Conservation (phyloP, 2,329 filamentous ascomycete genomes). For the Immersiporthe knoxdaviesiana region DNA sequence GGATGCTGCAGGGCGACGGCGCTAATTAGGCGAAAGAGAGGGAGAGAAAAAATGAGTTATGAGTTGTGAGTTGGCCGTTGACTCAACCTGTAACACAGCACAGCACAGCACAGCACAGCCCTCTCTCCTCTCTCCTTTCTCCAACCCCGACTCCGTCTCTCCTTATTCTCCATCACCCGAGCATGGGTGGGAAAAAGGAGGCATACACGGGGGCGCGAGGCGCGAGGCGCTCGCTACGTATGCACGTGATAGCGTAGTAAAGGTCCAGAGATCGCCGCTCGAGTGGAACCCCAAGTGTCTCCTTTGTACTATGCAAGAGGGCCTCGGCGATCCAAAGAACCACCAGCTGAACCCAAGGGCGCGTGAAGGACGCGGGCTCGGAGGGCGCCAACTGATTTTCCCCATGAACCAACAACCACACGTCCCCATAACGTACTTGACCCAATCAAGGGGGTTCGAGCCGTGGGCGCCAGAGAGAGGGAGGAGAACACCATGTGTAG, state of each 20-base stretch:
- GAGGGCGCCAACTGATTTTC: neutral
- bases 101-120: neutral
- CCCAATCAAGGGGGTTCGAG: neutral
- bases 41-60: neutral
- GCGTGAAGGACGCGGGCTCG: neutral
- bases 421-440: conserved; percentile 1
- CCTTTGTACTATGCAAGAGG: too few relatives aligned
- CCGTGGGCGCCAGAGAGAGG: neutral
- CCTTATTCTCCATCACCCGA: neutral
- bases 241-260: neutral
- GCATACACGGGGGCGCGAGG: neutral
- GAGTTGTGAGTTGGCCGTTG: neutral
- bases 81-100: neutral
- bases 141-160: neutral
- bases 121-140: neutral
- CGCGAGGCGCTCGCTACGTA: neutral
- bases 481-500: neutral
- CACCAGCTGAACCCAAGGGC: neutral
- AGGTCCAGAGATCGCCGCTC: neutral
- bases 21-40: neutral
- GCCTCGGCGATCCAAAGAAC: neutral
- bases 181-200: neutral
- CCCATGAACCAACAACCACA: neutral
- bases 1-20: neutral
- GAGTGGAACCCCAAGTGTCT: neutral